phyloP scores from a whole-genome alignment of 2,329 filamentous ascomycete species.

The Trichocomaceae sp. region DNA sequence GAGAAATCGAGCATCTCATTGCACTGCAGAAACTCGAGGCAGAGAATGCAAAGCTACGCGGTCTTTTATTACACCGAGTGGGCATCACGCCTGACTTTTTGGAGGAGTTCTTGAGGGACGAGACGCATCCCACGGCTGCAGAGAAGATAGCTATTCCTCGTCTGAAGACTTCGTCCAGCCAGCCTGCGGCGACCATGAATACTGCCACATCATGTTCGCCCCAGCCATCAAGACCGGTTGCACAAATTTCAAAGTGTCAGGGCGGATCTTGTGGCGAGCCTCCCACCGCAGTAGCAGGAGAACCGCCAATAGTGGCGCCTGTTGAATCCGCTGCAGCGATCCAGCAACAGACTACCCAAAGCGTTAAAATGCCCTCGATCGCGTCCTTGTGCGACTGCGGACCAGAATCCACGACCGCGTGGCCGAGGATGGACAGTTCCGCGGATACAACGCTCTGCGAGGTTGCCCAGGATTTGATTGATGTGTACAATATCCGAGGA shows the following conservation, averaged over 20 bases:
- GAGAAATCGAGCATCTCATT: constrained; percentile 31
- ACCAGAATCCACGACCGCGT: constrained; percentile 11
- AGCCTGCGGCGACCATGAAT: background rate
- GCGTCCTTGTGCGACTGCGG: constrained; percentile 12
- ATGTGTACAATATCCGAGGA: constrained; percentile 32
- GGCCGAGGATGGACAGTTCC: constrained; percentile 20
- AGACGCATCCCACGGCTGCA: constrained; percentile 16
- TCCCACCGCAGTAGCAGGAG: background rate
- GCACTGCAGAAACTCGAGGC: constrained; percentile 27
- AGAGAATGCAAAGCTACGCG: constrained; percentile 28
- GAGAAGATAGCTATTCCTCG: constrained; percentile 33
- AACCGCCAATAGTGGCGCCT: background rate
- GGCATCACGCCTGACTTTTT: constrained; percentile 21
- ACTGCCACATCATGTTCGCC: background rate
- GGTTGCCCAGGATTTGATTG: constrained; percentile 33
- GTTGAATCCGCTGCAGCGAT: background rate
- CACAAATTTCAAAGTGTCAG: background rate
- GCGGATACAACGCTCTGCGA: constrained; percentile 33
- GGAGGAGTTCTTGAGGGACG: constrained; percentile 23
- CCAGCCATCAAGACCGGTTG: background rate
- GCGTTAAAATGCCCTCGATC: constrained; percentile 7
- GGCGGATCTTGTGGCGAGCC: background rate
- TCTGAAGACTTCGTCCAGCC: constrained; percentile 16
- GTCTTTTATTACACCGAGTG: constrained; percentile 21
- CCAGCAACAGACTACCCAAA: constrained; percentile 1